A percentile compares a stretch with the other conserved stretches of the same genome.
Conservation (phyloP, 306 rosid genomes). For the Ormosia emarginata region DNA sequence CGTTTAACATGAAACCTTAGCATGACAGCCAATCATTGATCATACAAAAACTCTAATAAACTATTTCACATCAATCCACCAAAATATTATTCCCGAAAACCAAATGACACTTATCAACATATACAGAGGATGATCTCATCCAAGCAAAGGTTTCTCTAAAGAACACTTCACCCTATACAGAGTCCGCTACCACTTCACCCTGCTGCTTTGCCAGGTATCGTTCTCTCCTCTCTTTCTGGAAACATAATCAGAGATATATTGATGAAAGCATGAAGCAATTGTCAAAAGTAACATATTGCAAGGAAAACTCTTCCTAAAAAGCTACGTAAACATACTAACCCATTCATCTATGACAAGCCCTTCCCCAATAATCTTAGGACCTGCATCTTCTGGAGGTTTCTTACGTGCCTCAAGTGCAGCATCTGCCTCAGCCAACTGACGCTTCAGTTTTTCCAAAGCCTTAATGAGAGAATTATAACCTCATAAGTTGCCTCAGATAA, state of each 20-base stretch:
- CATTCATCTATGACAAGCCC: slow-evolving; percentile 84
- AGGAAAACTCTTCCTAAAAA: background rate
- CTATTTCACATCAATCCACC: background rate
- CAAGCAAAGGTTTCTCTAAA: slow-evolving; percentile 23
- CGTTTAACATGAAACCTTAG: background rate
- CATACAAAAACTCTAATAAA: background rate
- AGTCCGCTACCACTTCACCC: slow-evolving; percentile 65
- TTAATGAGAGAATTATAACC: slow-evolving; percentile 10
- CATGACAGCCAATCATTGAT: background rate
- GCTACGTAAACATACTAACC: slow-evolving; percentile 39
- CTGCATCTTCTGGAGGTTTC: slow-evolving; percentile 75
- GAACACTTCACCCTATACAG: slow-evolving; percentile 39
- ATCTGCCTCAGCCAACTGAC: slow-evolving; percentile 81
- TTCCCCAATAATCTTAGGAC: slow-evolving; percentile 78
- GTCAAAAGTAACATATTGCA: background rate
- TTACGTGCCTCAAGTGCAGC: slow-evolving; percentile 78
- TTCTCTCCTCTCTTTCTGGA: slow-evolving; percentile 88
- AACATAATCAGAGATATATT: background rate
- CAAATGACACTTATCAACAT: slow-evolving; percentile 37
- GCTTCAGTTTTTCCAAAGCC: slow-evolving; percentile 78
- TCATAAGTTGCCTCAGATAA: background rate
- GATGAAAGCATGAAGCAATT: background rate
- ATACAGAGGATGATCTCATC: slow-evolving; percentile 17
- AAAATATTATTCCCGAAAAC: slow-evolving; percentile 25
- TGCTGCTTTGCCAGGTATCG: slow-evolving; percentile 84